Evolutionary conservation across 2,329 filamentous ascomycete species (phyloP).

Genomic region (Grosmannia clavigera): DNA sequence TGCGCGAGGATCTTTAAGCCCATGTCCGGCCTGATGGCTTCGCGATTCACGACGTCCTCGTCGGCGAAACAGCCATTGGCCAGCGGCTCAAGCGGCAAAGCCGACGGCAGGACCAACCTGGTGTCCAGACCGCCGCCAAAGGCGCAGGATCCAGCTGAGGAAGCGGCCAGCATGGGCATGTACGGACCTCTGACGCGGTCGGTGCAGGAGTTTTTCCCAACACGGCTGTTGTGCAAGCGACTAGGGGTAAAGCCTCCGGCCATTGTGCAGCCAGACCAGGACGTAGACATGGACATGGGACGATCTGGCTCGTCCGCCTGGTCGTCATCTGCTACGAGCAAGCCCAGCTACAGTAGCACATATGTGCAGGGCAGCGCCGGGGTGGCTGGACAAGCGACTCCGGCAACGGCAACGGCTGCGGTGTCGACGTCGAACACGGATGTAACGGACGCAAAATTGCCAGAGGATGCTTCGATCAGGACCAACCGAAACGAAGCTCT

Average conservation of each 20-base stretch:
- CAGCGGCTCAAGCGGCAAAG: constrained; percentile 1
- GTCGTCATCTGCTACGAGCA: background rate
- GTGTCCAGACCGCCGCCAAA: constrained; percentile 40
- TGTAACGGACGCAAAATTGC: no score
- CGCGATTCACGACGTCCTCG: constrained; percentile 70
- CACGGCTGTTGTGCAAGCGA: constrained; percentile 79
- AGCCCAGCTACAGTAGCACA: background rate
- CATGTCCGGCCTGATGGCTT: constrained; percentile 84
- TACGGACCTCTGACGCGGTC: constrained; percentile 79
- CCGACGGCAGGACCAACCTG: constrained; percentile 17
- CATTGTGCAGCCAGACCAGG: constrained; percentile 47
- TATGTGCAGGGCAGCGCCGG: background rate
- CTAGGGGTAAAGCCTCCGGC: constrained; percentile 76
- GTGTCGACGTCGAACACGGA: background rate
- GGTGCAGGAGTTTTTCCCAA: constrained; percentile 61
- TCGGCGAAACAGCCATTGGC: constrained; percentile 16
- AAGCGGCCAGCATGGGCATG: constrained; percentile 84
- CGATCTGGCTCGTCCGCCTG: background rate
- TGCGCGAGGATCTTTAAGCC: constrained; percentile 71
- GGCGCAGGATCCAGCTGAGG: constrained; percentile 64
- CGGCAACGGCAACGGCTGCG: background rate
- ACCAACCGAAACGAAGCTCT: constrained; percentile 67
- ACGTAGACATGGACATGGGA: constrained; percentile 8
- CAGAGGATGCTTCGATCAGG: constrained; percentile 36
- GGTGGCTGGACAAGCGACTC: background rate